A percentile compares a stretch with the other conserved stretches of the same genome.
Evolutionary conservation across 768 basidiomycete species (phyloP).

Genomic region (Leucogyrophana mollusca): DNA sequence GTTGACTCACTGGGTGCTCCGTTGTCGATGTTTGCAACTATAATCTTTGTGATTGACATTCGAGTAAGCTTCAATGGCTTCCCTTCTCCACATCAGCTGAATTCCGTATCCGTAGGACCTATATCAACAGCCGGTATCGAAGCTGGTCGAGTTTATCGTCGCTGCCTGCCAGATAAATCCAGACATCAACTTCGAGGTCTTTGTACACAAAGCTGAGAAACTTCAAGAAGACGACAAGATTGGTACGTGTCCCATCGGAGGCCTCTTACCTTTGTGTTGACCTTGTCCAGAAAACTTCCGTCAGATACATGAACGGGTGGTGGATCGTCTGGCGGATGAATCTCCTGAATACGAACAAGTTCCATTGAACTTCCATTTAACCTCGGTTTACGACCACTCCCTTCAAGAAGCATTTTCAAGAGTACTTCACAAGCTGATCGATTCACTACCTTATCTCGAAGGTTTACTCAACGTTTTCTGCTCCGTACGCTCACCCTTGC

Average conservation of each 20-base stretch:
- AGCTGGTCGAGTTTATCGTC: conserved; percentile 78
- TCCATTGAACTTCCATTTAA: conserved; percentile 84
- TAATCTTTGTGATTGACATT: conserved; percentile 95
- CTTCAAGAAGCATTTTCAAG: conserved; percentile 90
- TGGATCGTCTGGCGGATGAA: conserved; percentile 78
- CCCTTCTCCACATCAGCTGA: no score
- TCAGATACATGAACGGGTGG: conserved; percentile 84
- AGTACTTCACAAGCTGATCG: conserved; percentile 84
- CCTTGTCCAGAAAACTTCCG: conserved; percentile 86
- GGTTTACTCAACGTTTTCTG: conserved; percentile 85
- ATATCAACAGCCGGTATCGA: conserved; percentile 80
- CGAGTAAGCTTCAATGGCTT: conserved; percentile 54
- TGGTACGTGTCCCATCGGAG: conserved; percentile 53
- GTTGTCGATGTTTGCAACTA: conserved; percentile 75
- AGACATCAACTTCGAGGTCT: conserved; percentile 80
- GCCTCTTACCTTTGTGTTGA: not conserved
- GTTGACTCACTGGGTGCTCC: conserved; percentile 75
- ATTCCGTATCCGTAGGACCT: conserved; percentile 52
- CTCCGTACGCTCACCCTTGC: conserved; percentile 43
- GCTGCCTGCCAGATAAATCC: conserved; percentile 77
- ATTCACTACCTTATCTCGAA: conserved; percentile 83
- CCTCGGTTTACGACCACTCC: conserved; percentile 91
- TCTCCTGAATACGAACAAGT: conserved; percentile 75
- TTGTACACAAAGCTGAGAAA: conserved; percentile 94
- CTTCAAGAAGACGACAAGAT: conserved; percentile 89